phyloP scores from a whole-genome alignment of 192 early-diverging fungal genomes.

The Coemansia sp. region DNA sequence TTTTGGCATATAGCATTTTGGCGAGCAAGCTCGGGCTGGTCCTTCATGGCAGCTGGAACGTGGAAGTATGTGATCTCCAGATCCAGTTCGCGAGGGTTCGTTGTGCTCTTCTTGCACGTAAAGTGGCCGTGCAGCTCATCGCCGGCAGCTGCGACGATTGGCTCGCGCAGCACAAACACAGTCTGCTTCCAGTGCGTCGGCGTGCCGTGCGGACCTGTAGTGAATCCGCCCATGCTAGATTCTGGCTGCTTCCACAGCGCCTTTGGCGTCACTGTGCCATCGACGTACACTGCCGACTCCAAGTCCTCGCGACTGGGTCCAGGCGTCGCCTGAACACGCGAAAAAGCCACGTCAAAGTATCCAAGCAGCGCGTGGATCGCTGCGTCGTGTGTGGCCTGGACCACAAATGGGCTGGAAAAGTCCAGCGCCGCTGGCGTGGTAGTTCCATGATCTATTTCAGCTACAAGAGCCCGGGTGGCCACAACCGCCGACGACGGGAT shows the following conservation, averaged over 20 bases:
- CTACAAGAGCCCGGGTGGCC: conserved; percentile 63
- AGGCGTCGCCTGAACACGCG: conserved; percentile 32
- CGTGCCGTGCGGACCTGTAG: conserved; percentile 70
- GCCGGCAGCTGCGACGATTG: conserved; percentile 58
- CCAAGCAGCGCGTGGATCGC: conserved; percentile 78
- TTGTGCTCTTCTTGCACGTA: conserved; percentile 60
- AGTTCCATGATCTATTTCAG: conserved; percentile 71
- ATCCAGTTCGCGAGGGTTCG: conserved; percentile 73
- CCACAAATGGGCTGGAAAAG: conserved; percentile 69
- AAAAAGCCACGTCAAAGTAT: conserved; percentile 94
- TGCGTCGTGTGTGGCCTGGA: conserved; percentile 63
- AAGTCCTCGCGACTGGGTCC: conserved; percentile 41
- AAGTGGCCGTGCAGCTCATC: conserved; percentile 61
- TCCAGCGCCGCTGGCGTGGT: conserved; percentile 68
- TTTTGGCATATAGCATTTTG: conserved; percentile 17
- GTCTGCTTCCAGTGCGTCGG: conserved; percentile 99
- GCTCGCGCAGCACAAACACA: conserved; percentile 68
- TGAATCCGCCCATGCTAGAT: conserved; percentile 54
- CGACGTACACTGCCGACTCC: conserved; percentile 14
- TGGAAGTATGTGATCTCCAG: conserved; percentile 59
- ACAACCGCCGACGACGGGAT: conserved; percentile 67
- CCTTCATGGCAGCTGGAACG: conserved; percentile 7
- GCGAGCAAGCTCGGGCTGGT: neutral
- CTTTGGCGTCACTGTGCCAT: conserved; percentile 5
- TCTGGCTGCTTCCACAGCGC: conserved; percentile 41